A percentile compares a stretch with the other conserved stretches of the same genome.
phyloP scores from a whole-genome alignment of 2,329 filamentous ascomycete species.

The Penicillium italicum region DNA sequence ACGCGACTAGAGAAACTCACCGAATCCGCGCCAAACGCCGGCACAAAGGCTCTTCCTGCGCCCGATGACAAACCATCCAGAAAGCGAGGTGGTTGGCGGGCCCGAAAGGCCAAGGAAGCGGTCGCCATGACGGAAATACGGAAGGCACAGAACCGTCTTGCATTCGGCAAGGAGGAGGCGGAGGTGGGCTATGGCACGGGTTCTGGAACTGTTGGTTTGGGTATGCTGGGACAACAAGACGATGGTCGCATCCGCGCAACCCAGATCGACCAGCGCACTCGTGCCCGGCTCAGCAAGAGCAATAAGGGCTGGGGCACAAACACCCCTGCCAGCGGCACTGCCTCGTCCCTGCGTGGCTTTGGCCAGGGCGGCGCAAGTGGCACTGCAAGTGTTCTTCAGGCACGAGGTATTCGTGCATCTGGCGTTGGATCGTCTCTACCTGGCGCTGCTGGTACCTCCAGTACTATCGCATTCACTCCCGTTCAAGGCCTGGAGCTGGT shows the following conservation, averaged over 20 bases:
- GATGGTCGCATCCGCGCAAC: conserved; percentile 83
- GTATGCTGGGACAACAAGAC: conserved; percentile 88
- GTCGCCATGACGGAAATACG: conserved; percentile 94
- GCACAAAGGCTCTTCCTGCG: conserved; percentile 77
- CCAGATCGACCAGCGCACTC: conserved; percentile 89
- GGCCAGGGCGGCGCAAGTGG: conserved; percentile 60
- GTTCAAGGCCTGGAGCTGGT: conserved; percentile 93
- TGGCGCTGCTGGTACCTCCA: conserved; percentile 68
- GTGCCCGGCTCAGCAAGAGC: conserved; percentile 89
- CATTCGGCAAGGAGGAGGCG: conserved; percentile 90
- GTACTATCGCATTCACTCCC: conserved; percentile 86
- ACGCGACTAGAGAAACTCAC: conserved; percentile 88
- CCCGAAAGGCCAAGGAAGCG: conserved; percentile 92
- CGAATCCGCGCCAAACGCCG: conserved; percentile 85
- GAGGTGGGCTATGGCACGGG: conserved; percentile 88
- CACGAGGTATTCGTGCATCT: conserved; percentile 73
- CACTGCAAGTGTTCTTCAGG: conserved; percentile 66
- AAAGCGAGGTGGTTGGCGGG: conserved; percentile 86
- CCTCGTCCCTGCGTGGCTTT: conserved; percentile 79
- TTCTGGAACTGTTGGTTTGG: conserved; percentile 80
- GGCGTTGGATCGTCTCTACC: conserved; percentile 73
- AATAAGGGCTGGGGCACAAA: conserved; percentile 87
- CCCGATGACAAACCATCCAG: conserved; percentile 93
- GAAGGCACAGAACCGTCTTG: conserved; percentile 94
- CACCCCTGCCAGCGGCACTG: conserved; percentile 58